phyloP scores from a whole-genome alignment of 805 yeast genomes.

The Saccharomyces kudriavzevii region DNA sequence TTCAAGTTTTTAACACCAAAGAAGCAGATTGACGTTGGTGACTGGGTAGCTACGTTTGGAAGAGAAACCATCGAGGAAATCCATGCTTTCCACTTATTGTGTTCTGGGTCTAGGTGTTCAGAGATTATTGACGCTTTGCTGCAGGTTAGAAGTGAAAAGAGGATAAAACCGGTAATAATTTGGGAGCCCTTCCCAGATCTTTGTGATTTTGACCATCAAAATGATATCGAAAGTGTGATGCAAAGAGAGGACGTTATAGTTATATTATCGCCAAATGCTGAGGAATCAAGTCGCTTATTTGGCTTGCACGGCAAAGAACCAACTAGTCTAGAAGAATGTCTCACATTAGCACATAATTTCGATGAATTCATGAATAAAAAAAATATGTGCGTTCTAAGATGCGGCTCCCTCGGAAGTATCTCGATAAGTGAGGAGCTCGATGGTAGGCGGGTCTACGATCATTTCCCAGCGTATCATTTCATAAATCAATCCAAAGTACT shows the following conservation, averaged over 20 bases:
- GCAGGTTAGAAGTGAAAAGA: not conserved
- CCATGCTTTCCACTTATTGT: conserved; percentile 58
- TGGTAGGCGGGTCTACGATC: conserved; percentile 11
- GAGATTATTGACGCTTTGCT: conserved; percentile 37
- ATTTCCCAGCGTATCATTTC: conserved; percentile 72
- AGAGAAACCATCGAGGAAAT: conserved; percentile 31
- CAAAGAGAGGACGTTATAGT: conserved; percentile 11
- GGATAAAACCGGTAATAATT: conserved; percentile 30
- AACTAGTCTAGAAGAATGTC: conserved; percentile 32
- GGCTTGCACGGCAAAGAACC: conserved; percentile 39
- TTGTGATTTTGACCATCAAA: conserved; percentile 47
- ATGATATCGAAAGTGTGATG: conserved; percentile 15
- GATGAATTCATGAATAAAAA: conserved; percentile 34
- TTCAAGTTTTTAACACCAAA: conserved; percentile 62
- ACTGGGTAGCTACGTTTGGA: conserved; percentile 29
- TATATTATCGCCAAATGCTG: conserved; percentile 69
- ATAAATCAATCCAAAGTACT: conserved; percentile 40
- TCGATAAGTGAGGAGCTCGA: conserved; percentile 27
- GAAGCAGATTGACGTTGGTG: conserved; percentile 48
- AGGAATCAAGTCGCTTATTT: conserved; percentile 66
- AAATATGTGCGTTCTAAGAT: conserved; percentile 46
- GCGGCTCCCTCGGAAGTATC: conserved; percentile 68
- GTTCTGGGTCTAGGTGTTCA: conserved; percentile 56
- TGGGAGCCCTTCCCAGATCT: conserved; percentile 88
- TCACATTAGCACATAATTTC: conserved; percentile 36